Percentiles rank a stretch among this genome's conserved stretches.
phyloP scores from a whole-genome alignment of 2,329 filamentous ascomycete species.

The Scedosporium dehoogii region DNA sequence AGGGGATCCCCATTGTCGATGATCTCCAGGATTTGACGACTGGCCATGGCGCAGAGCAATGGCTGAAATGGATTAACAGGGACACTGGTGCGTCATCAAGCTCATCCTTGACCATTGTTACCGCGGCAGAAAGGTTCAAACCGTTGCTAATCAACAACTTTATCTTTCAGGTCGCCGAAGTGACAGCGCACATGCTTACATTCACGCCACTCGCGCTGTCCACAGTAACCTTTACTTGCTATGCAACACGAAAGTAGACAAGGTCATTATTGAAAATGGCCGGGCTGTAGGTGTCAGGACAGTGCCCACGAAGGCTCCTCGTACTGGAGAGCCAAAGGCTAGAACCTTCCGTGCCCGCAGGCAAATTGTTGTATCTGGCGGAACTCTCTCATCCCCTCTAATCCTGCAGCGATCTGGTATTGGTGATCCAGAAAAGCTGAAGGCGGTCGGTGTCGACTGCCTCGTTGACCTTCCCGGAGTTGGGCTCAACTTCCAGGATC shows the following conservation, averaged over 20 bases:
- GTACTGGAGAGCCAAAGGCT: constrained; percentile 38
- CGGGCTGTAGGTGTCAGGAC: constrained; percentile 62
- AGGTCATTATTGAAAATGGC: constrained; percentile 64
- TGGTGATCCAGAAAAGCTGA: constrained; percentile 61
- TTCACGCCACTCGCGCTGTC: constrained; percentile 64
- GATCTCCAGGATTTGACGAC: constrained; percentile 65
- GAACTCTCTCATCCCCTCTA: constrained; percentile 63
- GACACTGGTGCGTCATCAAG: constrained; percentile 28
- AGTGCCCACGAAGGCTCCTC: constrained; percentile 59
- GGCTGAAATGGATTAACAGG: constrained; percentile 79
- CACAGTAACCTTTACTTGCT: constrained; percentile 63
- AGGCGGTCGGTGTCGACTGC: constrained; percentile 56
- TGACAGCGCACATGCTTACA: constrained; percentile 68
- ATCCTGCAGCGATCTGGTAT: constrained; percentile 70
- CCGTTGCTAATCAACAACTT: constrained; percentile 25
- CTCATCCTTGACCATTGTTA: not conserved
- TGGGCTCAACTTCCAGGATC: constrained; percentile 68
- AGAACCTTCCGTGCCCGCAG: constrained; percentile 58
- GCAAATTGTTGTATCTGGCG: constrained; percentile 63
- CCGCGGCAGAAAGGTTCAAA: not conserved
- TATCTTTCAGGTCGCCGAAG: constrained; percentile 49
- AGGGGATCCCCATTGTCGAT: constrained; percentile 64
- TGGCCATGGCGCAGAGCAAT: constrained; percentile 65
- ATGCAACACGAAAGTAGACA: constrained; percentile 69
- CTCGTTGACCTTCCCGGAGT: constrained; percentile 63